These are phyloP conservation scores for Ustilago loliicola DNA, from an alignment of 1,284 basidiomycete genomes.

Conservation along the genomic window DNA sequence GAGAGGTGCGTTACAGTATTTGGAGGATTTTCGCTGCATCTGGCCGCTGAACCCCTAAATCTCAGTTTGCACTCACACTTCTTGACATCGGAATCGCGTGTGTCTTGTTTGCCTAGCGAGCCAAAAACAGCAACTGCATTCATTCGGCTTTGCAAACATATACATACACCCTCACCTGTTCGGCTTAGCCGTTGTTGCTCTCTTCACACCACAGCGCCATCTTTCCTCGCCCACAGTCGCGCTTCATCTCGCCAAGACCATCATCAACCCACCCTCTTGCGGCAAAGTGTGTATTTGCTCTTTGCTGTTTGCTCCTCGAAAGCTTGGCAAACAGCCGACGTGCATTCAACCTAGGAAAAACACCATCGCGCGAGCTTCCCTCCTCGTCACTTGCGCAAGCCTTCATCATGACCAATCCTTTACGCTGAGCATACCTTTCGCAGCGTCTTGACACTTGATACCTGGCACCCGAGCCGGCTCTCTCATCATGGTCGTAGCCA, in stretches of 20 bases:
- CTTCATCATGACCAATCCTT: not conserved
- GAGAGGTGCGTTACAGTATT: not conserved
- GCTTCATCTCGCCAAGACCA: not conserved
- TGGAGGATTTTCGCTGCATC: not conserved
- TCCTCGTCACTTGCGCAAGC: not conserved
- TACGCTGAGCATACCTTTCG: not conserved
- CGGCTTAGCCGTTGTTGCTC: not conserved
- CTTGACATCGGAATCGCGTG: not conserved
- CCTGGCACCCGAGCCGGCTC: not conserved
- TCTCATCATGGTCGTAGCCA: constrained; percentile 13
- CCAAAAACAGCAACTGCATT: not conserved
- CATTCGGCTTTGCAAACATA: not conserved
- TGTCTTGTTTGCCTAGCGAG: not conserved
- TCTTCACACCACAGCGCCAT: not conserved
- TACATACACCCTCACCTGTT: not conserved
- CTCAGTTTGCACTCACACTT: no score
- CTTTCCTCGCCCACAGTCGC: not conserved
- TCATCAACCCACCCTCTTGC: not conserved
- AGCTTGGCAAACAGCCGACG: not conserved
- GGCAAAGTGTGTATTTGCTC: not conserved
- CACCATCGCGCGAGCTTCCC: not conserved
- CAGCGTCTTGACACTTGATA: no score
- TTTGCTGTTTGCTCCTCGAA: not conserved
- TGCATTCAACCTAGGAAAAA: not conserved
- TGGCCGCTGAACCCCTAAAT: constrained; percentile 2